Evolutionary conservation across 176 grass and related monocot species (phyloP).

Genomic region (Paspalum notatum): DNA sequence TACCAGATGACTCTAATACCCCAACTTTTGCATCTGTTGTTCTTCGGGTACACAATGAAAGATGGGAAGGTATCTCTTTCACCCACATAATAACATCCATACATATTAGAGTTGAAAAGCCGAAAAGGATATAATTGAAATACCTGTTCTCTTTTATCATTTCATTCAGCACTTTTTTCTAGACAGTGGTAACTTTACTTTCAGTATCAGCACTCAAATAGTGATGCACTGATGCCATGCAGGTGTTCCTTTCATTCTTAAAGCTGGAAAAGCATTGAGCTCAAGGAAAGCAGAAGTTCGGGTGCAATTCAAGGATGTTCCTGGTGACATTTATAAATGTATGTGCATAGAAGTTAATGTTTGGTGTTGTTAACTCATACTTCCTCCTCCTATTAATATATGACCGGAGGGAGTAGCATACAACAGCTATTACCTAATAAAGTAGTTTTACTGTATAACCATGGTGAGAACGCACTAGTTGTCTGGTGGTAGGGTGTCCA

Average conservation of each 20-base stretch:
- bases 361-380: background rate
- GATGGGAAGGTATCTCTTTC: constrained; percentile 89
- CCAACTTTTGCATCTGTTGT: constrained; percentile 97
- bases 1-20: constrained; percentile 93
- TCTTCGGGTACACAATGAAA: constrained; percentile 91
- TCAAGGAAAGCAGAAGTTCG: constrained; percentile 98
- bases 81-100: constrained; percentile 22
- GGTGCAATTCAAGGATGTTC: constrained; percentile 99
- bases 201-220: constrained; percentile 29
- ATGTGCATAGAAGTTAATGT: constrained; percentile 35
- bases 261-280: constrained; percentile 96
- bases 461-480: too few relatives aligned
- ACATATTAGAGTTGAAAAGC: background rate
- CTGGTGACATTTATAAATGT: constrained; percentile 99
- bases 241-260: constrained; percentile 99
- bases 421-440: constrained; percentile 1
- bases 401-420: background rate
- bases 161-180: constrained; percentile 11
- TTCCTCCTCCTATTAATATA: too few relatives aligned
- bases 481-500: too few relatives aligned
- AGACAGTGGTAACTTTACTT: constrained; percentile 22
- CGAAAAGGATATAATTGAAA: background rate
- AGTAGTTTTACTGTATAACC: constrained; percentile 1
- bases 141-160: background rate
- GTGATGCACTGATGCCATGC: constrained; percentile 44